Percentiles rank a stretch among this genome's conserved stretches.
phyloP scores from a whole-genome alignment of 2,329 filamentous ascomycete genomes.

The Trichoderma endophyticum region DNA sequence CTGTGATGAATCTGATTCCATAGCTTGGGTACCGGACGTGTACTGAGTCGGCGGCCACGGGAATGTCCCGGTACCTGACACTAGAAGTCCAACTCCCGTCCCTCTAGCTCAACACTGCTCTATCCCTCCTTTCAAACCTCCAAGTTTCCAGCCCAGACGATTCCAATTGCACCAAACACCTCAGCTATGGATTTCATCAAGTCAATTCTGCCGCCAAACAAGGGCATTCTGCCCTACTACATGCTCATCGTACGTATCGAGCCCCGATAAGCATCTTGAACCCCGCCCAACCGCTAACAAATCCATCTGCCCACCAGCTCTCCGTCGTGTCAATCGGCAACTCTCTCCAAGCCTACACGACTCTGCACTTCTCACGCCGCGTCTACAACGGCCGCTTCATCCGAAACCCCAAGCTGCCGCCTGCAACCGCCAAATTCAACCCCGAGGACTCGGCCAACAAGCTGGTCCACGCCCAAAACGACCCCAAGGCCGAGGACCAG shows the following conservation, averaged over 20 bases:
- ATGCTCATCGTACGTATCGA: constrained; percentile 50
- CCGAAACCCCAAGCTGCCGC: constrained; percentile 45
- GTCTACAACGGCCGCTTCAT: constrained; percentile 72
- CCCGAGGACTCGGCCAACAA: constrained; percentile 54
- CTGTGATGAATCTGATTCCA: too few species aligned
- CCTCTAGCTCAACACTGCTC: neutral
- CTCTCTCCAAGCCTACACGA: constrained; percentile 77
- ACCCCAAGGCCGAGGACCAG: constrained; percentile 51
- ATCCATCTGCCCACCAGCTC: constrained; percentile 51
- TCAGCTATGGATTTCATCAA: constrained; percentile 44
- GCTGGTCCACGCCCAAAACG: constrained; percentile 43
- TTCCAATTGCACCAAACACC: neutral
- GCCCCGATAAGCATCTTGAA: neutral
- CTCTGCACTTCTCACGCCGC: constrained; percentile 77
- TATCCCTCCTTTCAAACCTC: neutral
- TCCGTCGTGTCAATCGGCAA: constrained; percentile 81
- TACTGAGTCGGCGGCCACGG: neutral
- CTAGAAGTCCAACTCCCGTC: neutral
- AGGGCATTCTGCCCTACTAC: constrained; percentile 58
- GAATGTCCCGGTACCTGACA: neutral
- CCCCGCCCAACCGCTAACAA: neutral
- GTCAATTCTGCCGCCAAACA: constrained; percentile 45
- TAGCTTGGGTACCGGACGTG: neutral
- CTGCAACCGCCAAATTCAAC: constrained; percentile 42
- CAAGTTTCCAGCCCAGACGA: neutral